Percentiles rank a stretch among this genome's conserved stretches.
These are phyloP conservation scores for Paraphaeosphaeria minitans DNA, from an alignment of 2,329 filamentous ascomycete genomes.

Conservation along the genomic window DNA sequence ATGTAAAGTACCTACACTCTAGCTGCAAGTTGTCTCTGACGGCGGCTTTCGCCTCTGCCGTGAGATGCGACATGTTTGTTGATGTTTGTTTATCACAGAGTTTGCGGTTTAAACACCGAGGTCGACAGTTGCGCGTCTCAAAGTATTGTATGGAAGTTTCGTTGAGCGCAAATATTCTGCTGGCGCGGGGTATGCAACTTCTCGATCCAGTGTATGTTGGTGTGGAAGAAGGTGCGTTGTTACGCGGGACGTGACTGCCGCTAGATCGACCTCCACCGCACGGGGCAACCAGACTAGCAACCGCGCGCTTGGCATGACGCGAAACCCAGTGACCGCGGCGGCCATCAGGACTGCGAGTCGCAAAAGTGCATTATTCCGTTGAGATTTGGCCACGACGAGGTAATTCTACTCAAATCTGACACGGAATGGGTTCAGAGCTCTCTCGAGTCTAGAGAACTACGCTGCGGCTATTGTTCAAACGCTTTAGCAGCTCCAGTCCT, in stretches of 20 bases:
- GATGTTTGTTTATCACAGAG: conserved; percentile 21
- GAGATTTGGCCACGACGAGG: background rate
- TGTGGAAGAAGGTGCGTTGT: conserved; percentile 21
- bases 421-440: no score
- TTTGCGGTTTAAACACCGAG: conserved; percentile 9
- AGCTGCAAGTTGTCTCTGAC: conserved; percentile 41
- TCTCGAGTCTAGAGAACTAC: no score
- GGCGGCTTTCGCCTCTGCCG: conserved; percentile 42
- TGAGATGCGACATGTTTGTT: conserved; percentile 30
- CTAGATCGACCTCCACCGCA: conserved; percentile 8
- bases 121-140: background rate
- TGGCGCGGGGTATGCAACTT: conserved; percentile 21
- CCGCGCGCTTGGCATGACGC: conserved; percentile 12
- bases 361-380: background rate
- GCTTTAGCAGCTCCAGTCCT: background rate
- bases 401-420: background rate
- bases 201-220: conserved; percentile 19
- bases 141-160: background rate
- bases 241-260: conserved; percentile 1
- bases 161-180: background rate
- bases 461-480: no score
- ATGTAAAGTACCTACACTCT: conserved; percentile 28
- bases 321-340: conserved; percentile 12
- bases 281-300: conserved; percentile 4
- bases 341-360: background rate